Evolutionary conservation across 345 rosid genomes (phyloP).

Genomic region (Pistacia vera): DNA sequence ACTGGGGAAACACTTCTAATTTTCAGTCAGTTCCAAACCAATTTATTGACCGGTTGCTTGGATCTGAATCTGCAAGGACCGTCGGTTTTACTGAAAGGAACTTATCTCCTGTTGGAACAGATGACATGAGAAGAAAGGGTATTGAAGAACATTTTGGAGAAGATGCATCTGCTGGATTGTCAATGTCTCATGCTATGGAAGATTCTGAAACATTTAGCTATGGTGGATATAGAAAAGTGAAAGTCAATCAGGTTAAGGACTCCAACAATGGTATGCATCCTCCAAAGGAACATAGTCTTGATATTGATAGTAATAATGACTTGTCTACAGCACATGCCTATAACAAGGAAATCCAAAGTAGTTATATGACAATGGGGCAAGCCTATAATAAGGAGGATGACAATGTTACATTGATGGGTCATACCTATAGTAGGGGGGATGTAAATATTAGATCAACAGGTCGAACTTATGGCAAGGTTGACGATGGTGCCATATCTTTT

Average conservation of each 20-base stretch:
- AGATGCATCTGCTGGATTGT: slow-evolving; percentile 57
- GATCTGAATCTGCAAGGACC: slow-evolving; percentile 61
- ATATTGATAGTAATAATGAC: slow-evolving; percentile 36
- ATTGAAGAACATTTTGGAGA: slow-evolving; percentile 40
- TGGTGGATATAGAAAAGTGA: slow-evolving; percentile 64
- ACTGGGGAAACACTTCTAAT: slow-evolving; percentile 65
- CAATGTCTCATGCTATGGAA: slow-evolving; percentile 60
- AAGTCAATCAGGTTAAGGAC: slow-evolving; percentile 67
- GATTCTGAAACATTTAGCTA: slow-evolving; percentile 55
- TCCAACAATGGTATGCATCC: slow-evolving; percentile 38
- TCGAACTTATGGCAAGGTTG: slow-evolving; percentile 39
- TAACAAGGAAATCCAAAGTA: slow-evolving; percentile 44
- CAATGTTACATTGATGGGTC: slow-evolving; percentile 49
- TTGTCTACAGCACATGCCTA: slow-evolving; percentile 43
- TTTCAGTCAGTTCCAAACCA: slow-evolving; percentile 66
- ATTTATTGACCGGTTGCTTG: slow-evolving; percentile 63
- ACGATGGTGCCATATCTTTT: slow-evolving; percentile 31
- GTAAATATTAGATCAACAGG: slow-evolving; percentile 29
- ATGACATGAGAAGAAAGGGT: slow-evolving; percentile 30
- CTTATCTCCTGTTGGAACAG: slow-evolving; percentile 44
- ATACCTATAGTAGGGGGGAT: slow-evolving; percentile 40
- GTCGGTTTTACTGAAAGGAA: slow-evolving; percentile 53
- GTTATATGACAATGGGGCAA: slow-evolving; percentile 41
- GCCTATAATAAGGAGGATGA: slow-evolving; percentile 42
- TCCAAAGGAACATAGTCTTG: slow-evolving; percentile 40